Conservation (phyloP, 169 alveolate species). For the Babesia sp. region DNA sequence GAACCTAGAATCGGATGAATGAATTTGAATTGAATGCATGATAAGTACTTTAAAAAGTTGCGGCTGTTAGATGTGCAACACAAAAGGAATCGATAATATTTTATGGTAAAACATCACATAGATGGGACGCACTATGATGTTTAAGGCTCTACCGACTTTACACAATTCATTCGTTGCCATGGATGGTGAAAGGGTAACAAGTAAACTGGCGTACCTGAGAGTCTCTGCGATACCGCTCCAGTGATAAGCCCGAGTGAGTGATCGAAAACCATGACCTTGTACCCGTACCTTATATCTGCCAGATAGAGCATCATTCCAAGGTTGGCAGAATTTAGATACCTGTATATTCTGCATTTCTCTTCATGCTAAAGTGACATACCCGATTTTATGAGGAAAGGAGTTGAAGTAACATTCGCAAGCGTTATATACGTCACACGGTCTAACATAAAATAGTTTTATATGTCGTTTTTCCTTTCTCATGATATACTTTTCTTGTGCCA, state of each 20-base stretch:
- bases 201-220: constrained; percentile 15
- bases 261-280: constrained; percentile 52
- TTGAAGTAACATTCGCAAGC: constrained; percentile 58
- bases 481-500: constrained; percentile 63
- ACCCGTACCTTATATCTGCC: constrained; percentile 19
- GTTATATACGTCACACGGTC: constrained; percentile 46
- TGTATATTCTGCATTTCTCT: not conserved
- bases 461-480: constrained; percentile 48
- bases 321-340: constrained; percentile 44
- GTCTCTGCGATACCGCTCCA: constrained; percentile 57
- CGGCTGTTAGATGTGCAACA: not conserved
- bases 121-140: not conserved
- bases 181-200: too few species aligned
- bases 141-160: too few species aligned
- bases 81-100: not conserved
- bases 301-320: constrained; percentile 58
- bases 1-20: constrained; percentile 18
- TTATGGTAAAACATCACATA: not conserved
- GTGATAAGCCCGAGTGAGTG: constrained; percentile 60
- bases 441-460: constrained; percentile 42
- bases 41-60: too few species aligned
- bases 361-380: constrained; percentile 16
- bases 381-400: constrained; percentile 62
- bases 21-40: too few species aligned
- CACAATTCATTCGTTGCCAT: too few species aligned